Evolutionary conservation across 257 asterid species (phyloP).

Genomic region (Anisodus acutangulus): DNA sequence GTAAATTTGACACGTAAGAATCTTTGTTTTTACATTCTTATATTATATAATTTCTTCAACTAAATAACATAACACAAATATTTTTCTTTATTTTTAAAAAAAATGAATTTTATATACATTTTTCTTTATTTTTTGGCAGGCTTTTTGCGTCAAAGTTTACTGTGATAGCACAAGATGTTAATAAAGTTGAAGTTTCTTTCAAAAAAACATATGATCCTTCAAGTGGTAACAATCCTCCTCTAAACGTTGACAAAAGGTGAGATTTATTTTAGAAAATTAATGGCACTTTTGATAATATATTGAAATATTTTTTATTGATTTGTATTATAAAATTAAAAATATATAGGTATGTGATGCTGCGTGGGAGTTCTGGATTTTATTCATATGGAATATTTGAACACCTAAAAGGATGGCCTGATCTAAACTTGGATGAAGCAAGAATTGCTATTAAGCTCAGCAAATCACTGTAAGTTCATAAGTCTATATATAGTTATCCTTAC

Average conservation of each 20-base stretch:
- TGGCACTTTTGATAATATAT: background rate
- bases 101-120: too few species aligned
- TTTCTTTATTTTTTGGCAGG: slow-evolving; percentile 19
- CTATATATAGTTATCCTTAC: background rate
- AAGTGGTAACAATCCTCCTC: slow-evolving; percentile 28
- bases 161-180: slow-evolving; percentile 34
- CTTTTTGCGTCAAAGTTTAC: slow-evolving; percentile 36
- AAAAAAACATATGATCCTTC: slow-evolving; percentile 40
- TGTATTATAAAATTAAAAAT: background rate
- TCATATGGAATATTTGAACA: slow-evolving; percentile 44
- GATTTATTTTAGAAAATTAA: background rate
- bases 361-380: slow-evolving; percentile 45
- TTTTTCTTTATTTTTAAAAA: background rate
- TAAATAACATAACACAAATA: background rate
- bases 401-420: slow-evolving; percentile 44
- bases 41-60: background rate
- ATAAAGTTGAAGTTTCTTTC: slow-evolving; percentile 47
- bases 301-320: background rate
- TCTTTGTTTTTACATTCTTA: too few species aligned
- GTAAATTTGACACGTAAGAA: slow-evolving; percentile 36
- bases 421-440: slow-evolving; percentile 35
- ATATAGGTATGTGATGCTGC: slow-evolving; percentile 39
- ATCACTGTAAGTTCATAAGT: slow-evolving; percentile 25
- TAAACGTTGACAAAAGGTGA: slow-evolving; percentile 46
- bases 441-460: slow-evolving; percentile 42